Evolutionary conservation across 2,329 filamentous ascomycete genomes (phyloP), one percentile per base, ranked within the genome.

Genomic region (Colletotrichum tabaci): DNA sequence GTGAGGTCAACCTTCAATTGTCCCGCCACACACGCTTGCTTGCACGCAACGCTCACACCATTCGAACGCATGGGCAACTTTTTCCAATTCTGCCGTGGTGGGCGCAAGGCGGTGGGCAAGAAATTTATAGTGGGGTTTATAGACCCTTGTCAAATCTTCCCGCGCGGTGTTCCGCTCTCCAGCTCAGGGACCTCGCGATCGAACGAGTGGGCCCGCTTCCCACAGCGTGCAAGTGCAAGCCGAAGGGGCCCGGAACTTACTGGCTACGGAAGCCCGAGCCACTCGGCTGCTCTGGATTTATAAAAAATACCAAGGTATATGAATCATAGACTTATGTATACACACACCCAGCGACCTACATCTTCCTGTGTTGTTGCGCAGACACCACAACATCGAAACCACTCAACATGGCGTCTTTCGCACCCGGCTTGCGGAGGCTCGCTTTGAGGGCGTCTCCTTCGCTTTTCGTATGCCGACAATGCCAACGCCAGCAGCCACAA

Each of bases 391-490:
- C 52, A 60, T 13, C 55, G n/a, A 44, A 61, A 56, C 61, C 35
- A 66, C 52, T 57, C 50, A 68, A 38, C n/a, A 86, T 87, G 85
- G 80, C 84, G 70, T 78, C 82, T 58, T 77, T 87, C 67, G 77
- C 81, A 66, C 83, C 84, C 57, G 81, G 83, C 62, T 75, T 86
- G 68, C 81, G 84, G 72, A 82, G 84, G 75, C 74, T 82, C 53
- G 79, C 82, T 74, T 74, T 85, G 30, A 81, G 80, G 75, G 78
- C 82, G 23, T 79, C 84, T 42, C 77, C 80, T 38, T 79, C 82
- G 42, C 80, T 83, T 67, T 82, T 86, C 64, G 77, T 84, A 77
- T 87, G 85, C 80, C 85, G 85, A 74, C 87, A 87, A 83, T 88
- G 85, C 78, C 82, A 81, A 72, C 74, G 76, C 38, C 77, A 77